phyloP scores from a whole-genome alignment of 1,139 yeast species.

The Taphrina deformans region DNA sequence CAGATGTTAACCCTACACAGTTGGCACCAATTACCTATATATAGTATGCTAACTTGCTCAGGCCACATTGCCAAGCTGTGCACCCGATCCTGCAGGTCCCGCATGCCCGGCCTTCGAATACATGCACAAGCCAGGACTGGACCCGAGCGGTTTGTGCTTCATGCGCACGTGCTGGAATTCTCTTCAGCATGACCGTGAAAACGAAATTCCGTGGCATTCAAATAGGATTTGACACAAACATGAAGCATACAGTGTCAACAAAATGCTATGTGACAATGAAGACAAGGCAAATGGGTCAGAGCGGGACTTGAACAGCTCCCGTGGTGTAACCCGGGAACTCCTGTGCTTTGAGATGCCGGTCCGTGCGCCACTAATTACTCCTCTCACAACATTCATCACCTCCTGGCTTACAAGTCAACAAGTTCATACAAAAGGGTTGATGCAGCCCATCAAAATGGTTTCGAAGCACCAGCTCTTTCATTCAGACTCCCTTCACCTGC shows the following conservation, averaged over 20 bases:
- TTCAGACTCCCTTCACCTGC: neutral
- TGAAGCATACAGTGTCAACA: neutral
- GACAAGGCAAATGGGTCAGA: neutral
- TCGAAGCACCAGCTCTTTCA: neutral
- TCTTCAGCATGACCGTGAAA: neutral
- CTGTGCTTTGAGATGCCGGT: neutral
- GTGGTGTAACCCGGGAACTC: neutral
- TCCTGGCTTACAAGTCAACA: neutral
- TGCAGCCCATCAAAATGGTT: neutral
- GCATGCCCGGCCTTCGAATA: neutral
- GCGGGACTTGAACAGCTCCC: neutral
- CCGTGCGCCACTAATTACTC: conserved; percentile 10
- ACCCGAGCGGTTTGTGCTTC: neutral
- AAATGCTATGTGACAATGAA: neutral
- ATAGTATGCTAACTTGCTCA: neutral
- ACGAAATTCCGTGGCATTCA: neutral
- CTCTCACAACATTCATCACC: conserved; percentile 3
- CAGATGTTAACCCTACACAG: too few species aligned
- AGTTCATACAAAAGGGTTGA: neutral
- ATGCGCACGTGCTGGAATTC: neutral
- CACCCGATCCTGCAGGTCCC: neutral
- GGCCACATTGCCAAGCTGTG: neutral
- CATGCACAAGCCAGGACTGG: neutral
- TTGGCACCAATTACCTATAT: neutral
- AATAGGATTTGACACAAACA: neutral